Base-by-base conservation (phyloP, 805 yeast species). In the Saturnispora bothae region DNA sequence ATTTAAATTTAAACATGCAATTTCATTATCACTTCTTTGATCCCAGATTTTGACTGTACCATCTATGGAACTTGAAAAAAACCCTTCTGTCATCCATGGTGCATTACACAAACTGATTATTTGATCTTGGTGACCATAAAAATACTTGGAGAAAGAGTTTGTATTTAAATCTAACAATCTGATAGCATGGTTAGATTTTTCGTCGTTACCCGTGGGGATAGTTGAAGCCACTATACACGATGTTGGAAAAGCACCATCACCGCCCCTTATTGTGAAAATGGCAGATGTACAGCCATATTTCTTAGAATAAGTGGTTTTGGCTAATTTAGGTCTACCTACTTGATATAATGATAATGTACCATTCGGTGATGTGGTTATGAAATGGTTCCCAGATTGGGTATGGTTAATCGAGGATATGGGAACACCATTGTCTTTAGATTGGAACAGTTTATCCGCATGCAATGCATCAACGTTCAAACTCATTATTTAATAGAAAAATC, bases 241-340 rank as follows among this genome's bases (percentile, higher is more conserved):
- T 48, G 78, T 76, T 16, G 53, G 50, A 1, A 36, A 23, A 2
- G 52, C 36, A 40, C 71, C 67, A 32, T 76, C 77, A 31, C 71
- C 68, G 51, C 81, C 94, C 15, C 41, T 20, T 13, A 38, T 15
- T 1, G 95, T 77, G 56, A 92, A 92, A 33, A 76, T 67, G 3
- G 95, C 96, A 28, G 83, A 60, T 51, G 84, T 86, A 41, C 86
- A 83, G 1, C 98, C 98, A 50, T 92, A 92, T 53, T 92, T 92
- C 60, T 86, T 88, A 21, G 92, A 78, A 42, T 73, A 78, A 7
- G 83, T 69, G 4, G 85, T 73, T 48, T 78, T 82, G 31, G 68
- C 50, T 44, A 76, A 81, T 38, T 69, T 65, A 5, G 96, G 96
- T 43, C 69, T 68, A 25, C 71, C 61, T 15, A 71, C 63, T 59